Base-by-base conservation (phyloP, 2,329 filamentous ascomycete species). In the Cytospora piceicola region DNA sequence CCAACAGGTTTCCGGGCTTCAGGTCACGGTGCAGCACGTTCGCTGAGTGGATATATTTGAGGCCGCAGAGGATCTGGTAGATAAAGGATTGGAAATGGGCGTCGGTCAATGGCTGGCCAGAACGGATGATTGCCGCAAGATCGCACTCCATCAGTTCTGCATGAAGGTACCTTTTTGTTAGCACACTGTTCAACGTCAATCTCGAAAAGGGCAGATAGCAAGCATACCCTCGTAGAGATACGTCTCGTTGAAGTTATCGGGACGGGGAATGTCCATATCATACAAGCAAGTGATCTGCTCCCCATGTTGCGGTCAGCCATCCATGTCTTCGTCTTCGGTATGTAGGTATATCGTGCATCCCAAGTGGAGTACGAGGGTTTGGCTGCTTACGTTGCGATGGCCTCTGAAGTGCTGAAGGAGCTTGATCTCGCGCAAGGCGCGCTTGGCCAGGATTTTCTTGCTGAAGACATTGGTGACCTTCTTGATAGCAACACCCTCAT, bases 391-490 rank as follows among this genome's bases (percentile, higher is more conserved):
- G 78, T 94, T 94, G 74, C 92, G 89, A 75, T 94, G 91, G 61
- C 92, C 92, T 74, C 95, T 88, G 82, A 99, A 99, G 80, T 99
- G 95, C 82, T 98, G 94, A 70, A 99, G 85, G 72, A 99, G 87
- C 87, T 98, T 99, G 81, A 99, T 98, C 82, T 99, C 95, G 79
- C 95, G 89, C 83, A 99, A 81, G 58, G 95, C 95, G 75, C 95
- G 92, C 88, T 99, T 99, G 74, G 95, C 95, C 71, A 99, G 86
- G 73, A 99, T 99, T 88, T 98, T 98, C 83, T 99, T 99, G 86
- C 93, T 97, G 81, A 99, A 99, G 74, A 99, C 94, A 91, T 99
- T 99, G 83, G 95, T 99, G 77, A 99, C 93, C 82, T 99, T 99
- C 82, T 99, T 99, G 84, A 99, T 95, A 74, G 95, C 95, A 69